Base-by-base conservation (phyloP, 257 asterid genomes). In the Marsdenia floribunda region DNA sequence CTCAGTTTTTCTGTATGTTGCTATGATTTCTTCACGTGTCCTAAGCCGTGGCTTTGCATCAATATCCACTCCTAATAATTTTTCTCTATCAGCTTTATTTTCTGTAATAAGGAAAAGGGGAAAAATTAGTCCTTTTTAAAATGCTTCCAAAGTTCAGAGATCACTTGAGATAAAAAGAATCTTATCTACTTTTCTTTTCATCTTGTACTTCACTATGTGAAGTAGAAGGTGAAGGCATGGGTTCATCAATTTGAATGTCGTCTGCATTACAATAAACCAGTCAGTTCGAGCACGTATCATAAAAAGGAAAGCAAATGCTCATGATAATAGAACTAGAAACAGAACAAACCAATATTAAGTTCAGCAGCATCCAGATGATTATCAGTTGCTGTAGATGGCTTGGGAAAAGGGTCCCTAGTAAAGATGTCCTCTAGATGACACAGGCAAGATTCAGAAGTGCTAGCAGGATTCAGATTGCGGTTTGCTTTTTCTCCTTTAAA, bases 161-260 rank as follows among this genome's bases (percentile, higher is more conserved):
- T 80, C 65, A 65, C 70, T 14, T 58, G 40, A 69, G 54, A 65
- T 64, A 76, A 19, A 19, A 77, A 21, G 18, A 37, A 74, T 65
- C 21, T 50, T 59, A 21, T 72, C 24, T 80, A 89, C 96, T 91
- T 82, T 78, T 83, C 72, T 79, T 77, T 60, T 72, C 82, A 55
- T 78, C 75, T 76, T 84, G 88, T 73, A 74, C 74, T 78, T 55
- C 85, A 73, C 78, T 87, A 73, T 86, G 74, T 71, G 90, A 83
- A 70, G 87, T 70, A 73, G 96, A 73, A 73, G 80, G 79, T 73
- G 64, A 47, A 70, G 88, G 88, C 72, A 74, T 73, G 75, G 89
- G 87, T 73, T 91, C 97, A 74, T 93, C 98, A 80, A 91, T 93
- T 83, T 86, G 95, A 50, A 93, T 90, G 85, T 93, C 96, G 80